Conservation (phyloP, 1,284 basidiomycete species). For the Cutaneotrichosporon daszewskae region DNA sequence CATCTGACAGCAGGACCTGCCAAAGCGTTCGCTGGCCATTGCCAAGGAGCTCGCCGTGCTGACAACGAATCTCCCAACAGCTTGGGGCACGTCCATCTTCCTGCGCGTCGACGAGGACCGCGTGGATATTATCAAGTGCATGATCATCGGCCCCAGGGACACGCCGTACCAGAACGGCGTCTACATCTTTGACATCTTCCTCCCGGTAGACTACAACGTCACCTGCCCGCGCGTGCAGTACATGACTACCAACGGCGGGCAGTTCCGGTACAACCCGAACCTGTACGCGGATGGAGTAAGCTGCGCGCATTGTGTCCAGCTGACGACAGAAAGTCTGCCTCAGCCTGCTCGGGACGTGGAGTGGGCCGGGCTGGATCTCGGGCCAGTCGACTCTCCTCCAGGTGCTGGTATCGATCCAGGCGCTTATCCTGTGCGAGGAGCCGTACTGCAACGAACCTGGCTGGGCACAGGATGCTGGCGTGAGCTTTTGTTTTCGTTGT, state of each 20-base stretch:
- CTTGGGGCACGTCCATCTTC: conserved; percentile 86
- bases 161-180: conserved; percentile 65
- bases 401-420: conserved; percentile 79
- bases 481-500: conserved; percentile 41
- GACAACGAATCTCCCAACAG: conserved; percentile 78
- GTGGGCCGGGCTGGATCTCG: conserved; percentile 78
- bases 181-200: conserved; percentile 78
- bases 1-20: conserved; percentile 63
- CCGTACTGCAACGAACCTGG: conserved; percentile 85
- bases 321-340: conserved; percentile 70
- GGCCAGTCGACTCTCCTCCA: conserved; percentile 79
- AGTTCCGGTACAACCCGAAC: conserved; percentile 84
- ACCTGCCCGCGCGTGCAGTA: conserved; percentile 60
- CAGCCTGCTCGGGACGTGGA: conserved; percentile 83
- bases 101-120: conserved; percentile 59
- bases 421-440: conserved; percentile 84
- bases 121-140: conserved; percentile 82
- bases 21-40: conserved; percentile 80
- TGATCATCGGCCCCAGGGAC: conserved; percentile 80
- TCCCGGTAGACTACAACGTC: conserved; percentile 52
- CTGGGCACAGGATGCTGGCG: conserved; percentile 66
- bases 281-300: conserved; percentile 65
- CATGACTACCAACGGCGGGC: conserved; percentile 86
- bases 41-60: conserved; percentile 87
- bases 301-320: conserved; percentile 27